Conservation (phyloP, 345 rosid genomes). For the Rubroshorea leprosula region DNA sequence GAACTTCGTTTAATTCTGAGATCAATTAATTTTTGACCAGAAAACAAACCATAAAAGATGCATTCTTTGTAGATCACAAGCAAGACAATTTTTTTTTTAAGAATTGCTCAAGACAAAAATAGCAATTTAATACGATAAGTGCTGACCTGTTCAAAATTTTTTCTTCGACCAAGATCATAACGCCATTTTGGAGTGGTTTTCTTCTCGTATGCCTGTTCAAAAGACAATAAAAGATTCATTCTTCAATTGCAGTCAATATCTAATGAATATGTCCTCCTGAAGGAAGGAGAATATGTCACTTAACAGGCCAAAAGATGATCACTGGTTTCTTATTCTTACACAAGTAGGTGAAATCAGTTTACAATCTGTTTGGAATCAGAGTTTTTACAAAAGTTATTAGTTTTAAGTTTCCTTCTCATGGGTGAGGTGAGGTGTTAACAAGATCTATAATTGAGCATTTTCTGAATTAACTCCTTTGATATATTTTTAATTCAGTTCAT, state of each 20-base stretch:
- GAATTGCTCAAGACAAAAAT: conserved; percentile 5
- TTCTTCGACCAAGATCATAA: conserved; percentile 83
- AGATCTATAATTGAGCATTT: not conserved
- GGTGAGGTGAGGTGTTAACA: not conserved
- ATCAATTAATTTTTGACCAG: not conserved
- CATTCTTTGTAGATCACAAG: not conserved
- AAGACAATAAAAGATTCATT: conserved; percentile 9
- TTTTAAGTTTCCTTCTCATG: no score
- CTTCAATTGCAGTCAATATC: not conserved
- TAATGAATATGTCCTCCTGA: no score
- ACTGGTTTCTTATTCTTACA: not conserved
- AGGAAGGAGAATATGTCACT: no score
- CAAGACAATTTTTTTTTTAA: not conserved
- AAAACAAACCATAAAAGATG: not conserved
- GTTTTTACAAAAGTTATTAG: not conserved
- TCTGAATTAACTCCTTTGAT: not conserved
- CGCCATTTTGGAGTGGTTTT: conserved; percentile 86
- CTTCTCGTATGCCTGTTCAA: conserved; percentile 91
- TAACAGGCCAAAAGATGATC: not conserved
- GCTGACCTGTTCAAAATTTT: conserved; percentile 85
- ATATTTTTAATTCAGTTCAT: not conserved
- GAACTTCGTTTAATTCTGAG: not conserved
- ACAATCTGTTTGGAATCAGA: not conserved
- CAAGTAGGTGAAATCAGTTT: not conserved
- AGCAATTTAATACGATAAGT: not conserved